Percentiles rank a stretch among this genome's conserved stretches.
Conservation (phyloP, 495 filamentous ascomycete genomes). For the Lophiostoma macrostomum region DNA sequence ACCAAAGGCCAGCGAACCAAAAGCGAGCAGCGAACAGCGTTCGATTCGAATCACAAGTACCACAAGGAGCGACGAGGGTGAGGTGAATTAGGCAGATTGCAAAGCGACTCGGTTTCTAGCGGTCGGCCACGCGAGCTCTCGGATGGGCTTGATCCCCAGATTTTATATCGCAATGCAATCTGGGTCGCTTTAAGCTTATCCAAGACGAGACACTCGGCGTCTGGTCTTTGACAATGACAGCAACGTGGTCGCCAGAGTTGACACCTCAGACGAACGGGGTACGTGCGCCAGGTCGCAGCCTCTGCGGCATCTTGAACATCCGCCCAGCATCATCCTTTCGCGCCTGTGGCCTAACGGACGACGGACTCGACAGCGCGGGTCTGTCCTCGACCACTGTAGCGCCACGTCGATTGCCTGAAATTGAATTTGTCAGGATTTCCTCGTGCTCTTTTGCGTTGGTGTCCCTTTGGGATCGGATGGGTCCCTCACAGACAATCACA, state of each 20-base stretch:
- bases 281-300: constrained; percentile 15
- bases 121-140: not conserved
- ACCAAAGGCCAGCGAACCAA: not conserved
- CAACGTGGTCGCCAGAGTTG: not conserved
- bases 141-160: not conserved
- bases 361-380: too few relatives aligned
- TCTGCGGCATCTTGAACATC: constrained; percentile 21
- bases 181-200: constrained; percentile 31
- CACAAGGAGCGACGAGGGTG: constrained; percentile 2
- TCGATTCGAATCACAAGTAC: not conserved
- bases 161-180: constrained; percentile 21
- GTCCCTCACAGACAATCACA: too few relatives aligned
- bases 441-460: too few relatives aligned
- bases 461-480: too few relatives aligned
- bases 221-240: constrained; percentile 7
- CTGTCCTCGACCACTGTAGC: too few relatives aligned
- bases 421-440: too few relatives aligned
- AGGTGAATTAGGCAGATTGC: constrained; percentile 19
- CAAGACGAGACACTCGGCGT: constrained; percentile 20
- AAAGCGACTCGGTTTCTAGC: not conserved
- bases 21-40: constrained; percentile 1
- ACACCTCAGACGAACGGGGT: constrained; percentile 27
- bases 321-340: constrained; percentile 22
- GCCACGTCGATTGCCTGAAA: too few relatives aligned
- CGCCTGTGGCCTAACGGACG: not conserved